Conservation (phyloP, 192 early-diverging fungal species). For the Chytriomyces confervae region DNA sequence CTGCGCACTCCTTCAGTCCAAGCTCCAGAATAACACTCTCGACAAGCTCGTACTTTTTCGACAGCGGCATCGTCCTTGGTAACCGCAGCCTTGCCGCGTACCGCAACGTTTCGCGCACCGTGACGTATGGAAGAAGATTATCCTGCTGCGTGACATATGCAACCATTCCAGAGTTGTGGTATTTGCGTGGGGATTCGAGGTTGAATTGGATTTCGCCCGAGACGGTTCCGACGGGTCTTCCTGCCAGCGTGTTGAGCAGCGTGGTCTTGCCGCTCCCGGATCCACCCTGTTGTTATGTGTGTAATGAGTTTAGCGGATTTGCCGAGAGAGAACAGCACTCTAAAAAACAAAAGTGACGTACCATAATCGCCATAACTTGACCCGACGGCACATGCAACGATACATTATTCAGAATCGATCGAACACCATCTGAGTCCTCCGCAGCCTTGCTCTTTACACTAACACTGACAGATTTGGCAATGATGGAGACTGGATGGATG, state of each 20-base stretch:
- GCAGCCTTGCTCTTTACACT: conserved; percentile 11
- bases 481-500: conserved; percentile 33
- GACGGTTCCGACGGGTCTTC: conserved; percentile 67
- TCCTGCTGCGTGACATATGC: conserved; percentile 58
- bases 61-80: conserved; percentile 41
- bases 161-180: conserved; percentile 34
- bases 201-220: conserved; percentile 81
- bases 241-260: conserved; percentile 60
- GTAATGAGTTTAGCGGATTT: neutral
- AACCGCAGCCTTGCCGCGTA: conserved; percentile 76
- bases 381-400: conserved; percentile 39
- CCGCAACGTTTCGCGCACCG: conserved; percentile 71
- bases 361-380: conserved; percentile 49
- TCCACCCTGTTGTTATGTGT: conserved; percentile 34
- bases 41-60: conserved; percentile 43
- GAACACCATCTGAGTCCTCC: neutral
- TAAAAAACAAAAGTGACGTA: conserved; percentile 12
- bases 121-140: conserved; percentile 59
- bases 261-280: conserved; percentile 54
- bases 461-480: neutral
- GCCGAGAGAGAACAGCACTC: neutral
- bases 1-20: conserved; percentile 54
- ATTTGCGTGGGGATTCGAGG: conserved; percentile 58
- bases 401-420: conserved; percentile 38
- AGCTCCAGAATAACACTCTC: conserved; percentile 50